Base-by-base conservation (phyloP, 352 stramenopile genomes). In the Detonula confervacea region DNA sequence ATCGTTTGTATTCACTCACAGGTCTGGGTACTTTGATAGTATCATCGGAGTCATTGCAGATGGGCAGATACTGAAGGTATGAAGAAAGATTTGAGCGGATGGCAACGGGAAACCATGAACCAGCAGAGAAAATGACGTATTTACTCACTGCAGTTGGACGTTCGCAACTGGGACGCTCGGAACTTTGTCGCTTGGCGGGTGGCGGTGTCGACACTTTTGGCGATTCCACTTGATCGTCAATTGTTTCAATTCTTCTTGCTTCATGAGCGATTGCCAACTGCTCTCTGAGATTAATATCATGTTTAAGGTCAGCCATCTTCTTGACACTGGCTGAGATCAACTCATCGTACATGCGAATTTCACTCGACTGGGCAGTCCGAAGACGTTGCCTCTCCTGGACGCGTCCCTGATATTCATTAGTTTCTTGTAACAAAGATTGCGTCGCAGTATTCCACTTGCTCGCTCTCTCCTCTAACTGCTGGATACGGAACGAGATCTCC, bases 291-390 rank as follows among this genome's bases (percentile, higher is more conserved):
- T 30, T 55, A 57, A 77, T 73, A 46, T 77, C 59, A 27, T 60
- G 1, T 29, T 78, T 22, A 22, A 78, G 39, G 8, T 74, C 75
- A 33, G n/a, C n/a, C 16, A 69, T 65, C 16, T 65, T 76, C 1
- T 29, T 18, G 24, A 70, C 70, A 9, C 69, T 35, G 6, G 52
- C 27, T 37, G 42, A 20, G 60, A 83, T 74, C 1, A 83, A 47
- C 22, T 76, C 63, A 44, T 71, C 37, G 27, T 83, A 83, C 59
- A 83, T 73, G 12, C 18, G 60, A 37, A 83, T 47, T 54, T 83
- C 75, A 54, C 66, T 70, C 22, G 61, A 56, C 1, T 78, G 75
- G 27, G 75, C 35, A 44, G 61, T 77, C 0, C 51, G 49, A 64
- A 68, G 27, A 46, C 66, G 66, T 27, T 71, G 29, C 33, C 59